phyloP scores from a whole-genome alignment of 2,329 filamentous ascomycete genomes.

The Aspergillus pseudonomiae region DNA sequence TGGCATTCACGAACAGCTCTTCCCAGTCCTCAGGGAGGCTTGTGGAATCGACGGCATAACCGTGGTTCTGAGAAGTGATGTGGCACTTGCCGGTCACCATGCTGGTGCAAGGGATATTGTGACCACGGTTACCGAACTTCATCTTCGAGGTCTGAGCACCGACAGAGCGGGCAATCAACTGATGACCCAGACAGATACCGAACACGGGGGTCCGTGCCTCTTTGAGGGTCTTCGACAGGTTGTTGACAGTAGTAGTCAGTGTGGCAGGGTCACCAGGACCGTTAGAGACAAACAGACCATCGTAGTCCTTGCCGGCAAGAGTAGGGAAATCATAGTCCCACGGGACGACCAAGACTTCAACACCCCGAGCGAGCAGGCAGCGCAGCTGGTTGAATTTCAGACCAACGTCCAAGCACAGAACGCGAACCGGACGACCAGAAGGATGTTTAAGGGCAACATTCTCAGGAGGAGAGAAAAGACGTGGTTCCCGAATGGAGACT shows the following conservation, averaged over 20 bases:
- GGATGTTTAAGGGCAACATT: constrained; percentile 78
- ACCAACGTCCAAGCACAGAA: constrained; percentile 93
- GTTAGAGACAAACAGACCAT: constrained; percentile 97
- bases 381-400: constrained; percentile 98
- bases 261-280: constrained; percentile 93
- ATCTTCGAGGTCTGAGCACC: constrained; percentile 89
- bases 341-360: constrained; percentile 91
- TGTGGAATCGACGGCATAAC: constrained; percentile 84
- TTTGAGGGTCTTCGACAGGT: constrained; percentile 74
- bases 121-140: constrained; percentile 98
- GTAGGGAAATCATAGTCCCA: constrained; percentile 92
- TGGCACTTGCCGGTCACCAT: constrained; percentile 95
- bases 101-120: constrained; percentile 98
- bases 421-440: constrained; percentile 81
- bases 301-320: constrained; percentile 79
- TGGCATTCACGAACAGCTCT: constrained; percentile 96
- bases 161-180: constrained; percentile 84
- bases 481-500: constrained; percentile 89
- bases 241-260: constrained; percentile 74
- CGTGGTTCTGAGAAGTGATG: constrained; percentile 98
- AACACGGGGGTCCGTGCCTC: constrained; percentile 86
- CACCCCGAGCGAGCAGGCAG: constrained; percentile 85
- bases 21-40: constrained; percentile 80
- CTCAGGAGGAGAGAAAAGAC: constrained; percentile 76
- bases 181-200: constrained; percentile 94